phyloP scores from a whole-genome alignment of 495 filamentous ascomycete species.

The Amorphotheca resinae region DNA sequence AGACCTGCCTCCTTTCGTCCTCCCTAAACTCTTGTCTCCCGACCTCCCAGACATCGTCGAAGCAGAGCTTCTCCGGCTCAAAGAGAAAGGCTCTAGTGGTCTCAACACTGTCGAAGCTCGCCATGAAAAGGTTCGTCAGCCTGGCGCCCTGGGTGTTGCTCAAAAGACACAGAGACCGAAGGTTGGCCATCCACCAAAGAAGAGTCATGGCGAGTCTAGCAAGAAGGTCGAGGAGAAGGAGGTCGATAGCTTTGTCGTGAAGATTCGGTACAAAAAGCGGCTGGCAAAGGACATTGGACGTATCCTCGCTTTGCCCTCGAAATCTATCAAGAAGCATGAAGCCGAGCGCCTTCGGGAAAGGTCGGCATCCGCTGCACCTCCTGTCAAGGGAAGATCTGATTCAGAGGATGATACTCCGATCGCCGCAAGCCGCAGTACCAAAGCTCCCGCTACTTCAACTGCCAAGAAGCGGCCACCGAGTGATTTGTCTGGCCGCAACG shows the following conservation, averaged over 20 bases:
- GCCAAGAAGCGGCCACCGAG: conserved; percentile 7
- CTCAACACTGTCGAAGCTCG: conserved; percentile 14
- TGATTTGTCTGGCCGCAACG: conserved; percentile 5
- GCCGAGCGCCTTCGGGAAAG: conserved; percentile 1
- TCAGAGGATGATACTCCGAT: conserved; percentile 2
- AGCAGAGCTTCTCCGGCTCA: conserved; percentile 12
- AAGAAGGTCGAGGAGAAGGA: background rate
- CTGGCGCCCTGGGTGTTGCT: conserved; percentile 17
- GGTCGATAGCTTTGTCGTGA: conserved; percentile 9
- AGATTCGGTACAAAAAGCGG: conserved; percentile 18
- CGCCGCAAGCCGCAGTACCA: background rate
- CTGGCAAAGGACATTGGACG: conserved; percentile 7
- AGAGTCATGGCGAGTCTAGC: conserved; percentile 5
- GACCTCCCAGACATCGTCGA: conserved; percentile 15
- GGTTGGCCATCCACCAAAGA: conserved; percentile 17
- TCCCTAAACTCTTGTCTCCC: conserved; percentile 19
- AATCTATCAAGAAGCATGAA: conserved; percentile 6
- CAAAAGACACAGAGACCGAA: conserved; percentile 16
- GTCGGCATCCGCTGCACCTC: background rate
- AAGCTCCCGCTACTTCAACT: background rate
- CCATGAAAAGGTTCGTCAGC: conserved; percentile 16
- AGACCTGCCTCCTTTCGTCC: conserved; percentile 6
- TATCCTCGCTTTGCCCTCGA: conserved; percentile 3
- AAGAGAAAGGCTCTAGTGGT: conserved; percentile 9
- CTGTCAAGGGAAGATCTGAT: background rate